Conservation (phyloP, 2,329 filamentous ascomycete genomes). For the Hypoxylon sp. region DNA sequence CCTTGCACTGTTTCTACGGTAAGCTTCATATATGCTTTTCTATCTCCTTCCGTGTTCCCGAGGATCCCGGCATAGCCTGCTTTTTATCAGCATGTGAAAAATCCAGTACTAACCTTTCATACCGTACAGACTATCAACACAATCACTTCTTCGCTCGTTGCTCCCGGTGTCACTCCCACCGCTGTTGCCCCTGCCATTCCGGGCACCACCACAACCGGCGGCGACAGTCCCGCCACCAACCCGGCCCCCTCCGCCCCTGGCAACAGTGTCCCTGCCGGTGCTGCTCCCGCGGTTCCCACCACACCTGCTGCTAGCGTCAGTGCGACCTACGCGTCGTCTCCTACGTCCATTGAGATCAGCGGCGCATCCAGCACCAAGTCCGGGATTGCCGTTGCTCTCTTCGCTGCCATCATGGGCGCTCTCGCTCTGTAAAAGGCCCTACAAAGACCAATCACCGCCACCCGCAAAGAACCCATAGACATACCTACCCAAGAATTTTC, state of each 20-base stretch:
- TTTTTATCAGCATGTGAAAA: background rate
- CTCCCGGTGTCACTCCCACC: slow-evolving; percentile 40
- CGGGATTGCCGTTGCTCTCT: slow-evolving; percentile 28
- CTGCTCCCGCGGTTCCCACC: slow-evolving; percentile 10
- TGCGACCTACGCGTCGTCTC: slow-evolving; percentile 14
- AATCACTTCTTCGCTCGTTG: slow-evolving; percentile 46
- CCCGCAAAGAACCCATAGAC: no score
- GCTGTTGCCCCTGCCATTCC: slow-evolving; percentile 33
- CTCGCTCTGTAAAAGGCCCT: slow-evolving; percentile 27
- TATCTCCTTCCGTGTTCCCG: background rate
- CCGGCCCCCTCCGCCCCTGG: background rate
- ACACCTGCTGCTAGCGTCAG: slow-evolving; percentile 16
- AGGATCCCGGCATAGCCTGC: background rate
- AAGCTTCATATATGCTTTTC: slow-evolving; percentile 27
- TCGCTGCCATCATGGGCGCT: slow-evolving; percentile 31
- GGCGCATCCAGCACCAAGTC: slow-evolving; percentile 19
- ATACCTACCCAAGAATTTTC: background rate
- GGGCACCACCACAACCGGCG: slow-evolving; percentile 4
- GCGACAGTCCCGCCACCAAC: slow-evolving; percentile 12
- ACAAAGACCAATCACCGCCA: background rate
- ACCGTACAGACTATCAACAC: slow-evolving; percentile 39
- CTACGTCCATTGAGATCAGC: slow-evolving; percentile 30
- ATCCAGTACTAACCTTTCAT: background rate
- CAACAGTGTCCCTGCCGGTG: slow-evolving; percentile 4
- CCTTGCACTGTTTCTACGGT: slow-evolving; percentile 63